phyloP scores from a whole-genome alignment of 106 monocot genomes.

The Apostasia shenzhenica region DNA sequence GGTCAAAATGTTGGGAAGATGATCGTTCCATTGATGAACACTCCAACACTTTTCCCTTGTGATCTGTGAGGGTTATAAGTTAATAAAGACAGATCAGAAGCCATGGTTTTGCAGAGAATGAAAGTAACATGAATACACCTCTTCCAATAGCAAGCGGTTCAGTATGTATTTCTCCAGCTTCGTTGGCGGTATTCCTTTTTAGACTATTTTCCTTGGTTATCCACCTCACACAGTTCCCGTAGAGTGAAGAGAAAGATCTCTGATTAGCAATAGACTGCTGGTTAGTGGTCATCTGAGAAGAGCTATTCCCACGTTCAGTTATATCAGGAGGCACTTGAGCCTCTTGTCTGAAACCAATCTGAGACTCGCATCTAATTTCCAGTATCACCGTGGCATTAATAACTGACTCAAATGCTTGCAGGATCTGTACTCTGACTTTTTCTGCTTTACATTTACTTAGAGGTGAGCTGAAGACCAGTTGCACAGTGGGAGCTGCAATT shows the following conservation, averaged over 20 bases:
- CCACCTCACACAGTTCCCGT: conserved; percentile 25
- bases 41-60: conserved; percentile 15
- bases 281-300: conserved; percentile 28
- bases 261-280: conserved; percentile 27
- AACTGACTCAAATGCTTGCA: conserved; percentile 83
- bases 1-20: conserved; percentile 21
- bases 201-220: conserved; percentile 15
- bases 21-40: conserved; percentile 31
- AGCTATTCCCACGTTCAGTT: conserved; percentile 14
- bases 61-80: conserved; percentile 3
- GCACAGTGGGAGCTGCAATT: conserved; percentile 69
- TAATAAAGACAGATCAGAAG: not conserved
- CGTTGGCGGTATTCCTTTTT: conserved; percentile 25
- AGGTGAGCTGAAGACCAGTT: conserved; percentile 60
- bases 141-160: conserved; percentile 35
- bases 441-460: conserved; percentile 74
- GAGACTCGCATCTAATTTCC: conserved; percentile 74
- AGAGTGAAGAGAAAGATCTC: conserved; percentile 5
- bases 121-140: conserved; percentile 47
- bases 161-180: conserved; percentile 15
- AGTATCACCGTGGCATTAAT: conserved; percentile 60
- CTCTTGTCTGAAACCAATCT: conserved; percentile 14
- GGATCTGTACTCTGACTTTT: conserved; percentile 72
- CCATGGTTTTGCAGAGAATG: conserved; percentile 17
- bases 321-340: conserved; percentile 11